These are phyloP conservation scores for Kodamaea sp. DNA, from an alignment of 1,139 yeast species.

Conservation along the genomic window DNA sequence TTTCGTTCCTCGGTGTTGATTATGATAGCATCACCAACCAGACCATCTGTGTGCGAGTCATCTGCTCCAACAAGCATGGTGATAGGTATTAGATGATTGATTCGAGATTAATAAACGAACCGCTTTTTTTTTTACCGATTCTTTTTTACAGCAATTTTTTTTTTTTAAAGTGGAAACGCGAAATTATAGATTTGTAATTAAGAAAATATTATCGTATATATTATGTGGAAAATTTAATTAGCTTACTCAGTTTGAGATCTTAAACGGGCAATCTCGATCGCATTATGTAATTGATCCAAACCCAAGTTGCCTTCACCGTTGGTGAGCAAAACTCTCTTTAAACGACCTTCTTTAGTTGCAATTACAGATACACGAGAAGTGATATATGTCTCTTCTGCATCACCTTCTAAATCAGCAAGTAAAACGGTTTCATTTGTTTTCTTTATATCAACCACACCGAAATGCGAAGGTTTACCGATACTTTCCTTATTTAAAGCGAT, in stretches of 20 bases:
- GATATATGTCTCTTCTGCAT: constrained; percentile 62
- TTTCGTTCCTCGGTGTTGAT: neutral
- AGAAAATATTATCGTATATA: too few relatives aligned
- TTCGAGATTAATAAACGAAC: too few relatives aligned
- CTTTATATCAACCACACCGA: constrained; percentile 53
- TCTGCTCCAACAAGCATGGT: too few relatives aligned
- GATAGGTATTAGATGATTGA: too few relatives aligned
- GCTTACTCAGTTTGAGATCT: constrained; percentile 13
- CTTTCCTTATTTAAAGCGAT: constrained; percentile 25
- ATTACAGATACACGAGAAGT: constrained; percentile 42
- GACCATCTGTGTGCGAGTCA: too few relatives aligned
- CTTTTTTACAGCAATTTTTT: too few relatives aligned
- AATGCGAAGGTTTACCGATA: constrained; percentile 45
- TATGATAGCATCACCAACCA: too few relatives aligned
- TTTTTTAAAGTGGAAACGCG: too few relatives aligned
- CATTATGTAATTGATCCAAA: constrained; percentile 40
- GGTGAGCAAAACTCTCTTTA: constrained; percentile 16
- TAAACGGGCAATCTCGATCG: constrained; percentile 43
- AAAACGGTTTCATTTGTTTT: constrained; percentile 32
- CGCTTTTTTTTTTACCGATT: too few relatives aligned
- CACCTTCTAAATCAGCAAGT: constrained; percentile 73
- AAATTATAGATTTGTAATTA: too few relatives aligned
- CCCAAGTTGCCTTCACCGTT: constrained; percentile 20
- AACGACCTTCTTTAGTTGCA: constrained; percentile 17
- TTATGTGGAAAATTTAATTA: too few relatives aligned